These are phyloP conservation scores for Solanum acaule DNA, from an alignment of 257 asterid genomes.

Conservation along the genomic window DNA sequence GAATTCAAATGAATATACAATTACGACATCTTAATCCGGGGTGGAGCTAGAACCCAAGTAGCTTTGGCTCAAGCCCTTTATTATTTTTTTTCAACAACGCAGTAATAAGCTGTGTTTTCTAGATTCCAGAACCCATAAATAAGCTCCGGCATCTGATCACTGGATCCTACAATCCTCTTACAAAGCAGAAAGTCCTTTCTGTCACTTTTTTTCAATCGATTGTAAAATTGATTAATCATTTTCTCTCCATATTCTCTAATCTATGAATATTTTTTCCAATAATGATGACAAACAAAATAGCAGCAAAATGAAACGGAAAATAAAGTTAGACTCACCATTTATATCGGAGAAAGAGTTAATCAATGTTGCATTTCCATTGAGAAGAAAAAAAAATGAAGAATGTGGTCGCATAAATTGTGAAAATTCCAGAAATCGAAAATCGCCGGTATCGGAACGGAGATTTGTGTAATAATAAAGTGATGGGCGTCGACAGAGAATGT, in stretches of 20 bases:
- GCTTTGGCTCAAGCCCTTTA: neutral
- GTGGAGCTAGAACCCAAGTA: neutral
- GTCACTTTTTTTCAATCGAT: neutral
- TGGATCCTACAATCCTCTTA: neutral
- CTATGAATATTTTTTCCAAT: neutral
- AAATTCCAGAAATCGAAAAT: neutral
- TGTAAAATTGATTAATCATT: neutral
- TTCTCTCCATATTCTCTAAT: neutral
- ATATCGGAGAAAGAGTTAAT: neutral
- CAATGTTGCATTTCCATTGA: neutral
- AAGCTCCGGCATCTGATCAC: neutral
- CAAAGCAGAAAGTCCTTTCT: neutral
- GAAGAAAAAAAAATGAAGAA: neutral
- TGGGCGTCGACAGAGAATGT: neutral
- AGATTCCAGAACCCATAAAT: neutral
- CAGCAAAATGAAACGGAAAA: neutral
- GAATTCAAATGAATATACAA: neutral
- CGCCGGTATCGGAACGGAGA: neutral
- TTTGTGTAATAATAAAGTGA: neutral
- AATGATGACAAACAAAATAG: neutral
- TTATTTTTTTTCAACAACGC: neutral
- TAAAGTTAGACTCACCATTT: neutral
- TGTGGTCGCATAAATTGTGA: neutral
- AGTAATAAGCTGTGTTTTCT: neutral
- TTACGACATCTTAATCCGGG: neutral